Base-by-base conservation (phyloP, 352 stramenopile species). In the Albugo candida region DNA sequence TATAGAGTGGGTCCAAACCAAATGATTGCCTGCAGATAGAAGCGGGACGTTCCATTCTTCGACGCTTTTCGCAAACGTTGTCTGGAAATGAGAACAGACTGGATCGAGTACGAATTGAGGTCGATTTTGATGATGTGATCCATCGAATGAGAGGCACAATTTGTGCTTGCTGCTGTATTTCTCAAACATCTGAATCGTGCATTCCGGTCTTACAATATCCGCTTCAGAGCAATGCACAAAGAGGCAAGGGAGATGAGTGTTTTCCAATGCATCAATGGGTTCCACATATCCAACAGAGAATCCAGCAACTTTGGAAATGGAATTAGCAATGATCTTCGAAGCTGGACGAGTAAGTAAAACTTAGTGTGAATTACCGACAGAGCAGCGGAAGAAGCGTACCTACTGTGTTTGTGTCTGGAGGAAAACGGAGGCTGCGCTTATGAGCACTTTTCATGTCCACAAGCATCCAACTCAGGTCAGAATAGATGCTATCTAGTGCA, bases 391-490 rank as follows among this genome's bases (percentile, higher is more conserved):
- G 8, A 5, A 49, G 13, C 5, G 8, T n/a, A 59, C 53, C 37
- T 13, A 61, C 72, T 2, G 65, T 66, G 31, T 84, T 51, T 72
- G 84, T 87, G 0, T 66, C 54, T 2, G 59, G 54, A 0, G 74
- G 70, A 31, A 87, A 65, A n/a, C 59, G 61, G n/a, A 87, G 48
- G 50, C 65, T 62, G 11, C 74, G 74, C 31, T 75, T 72, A 60
- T 83, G 58, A 1, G 74, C 74, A 19, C 74, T 87, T 47, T 70
- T 67, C 40, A 81, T 81, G 64, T 87, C 74, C 45, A 61, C 60
- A 44, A 87, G 67, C 18, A 87, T 70, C 48, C 68, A 62, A 53
- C 83, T 65, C 67, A 87, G 74, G 43, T 87, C 74, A 41, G 70
- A 70, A 41, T 80, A 87, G 6, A 65, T 65, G 24, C 65, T 76